A percentile compares a stretch with the other conserved stretches of the same genome.
Conservation (phyloP, 306 rosid genomes). For the Cicer bijugum region DNA sequence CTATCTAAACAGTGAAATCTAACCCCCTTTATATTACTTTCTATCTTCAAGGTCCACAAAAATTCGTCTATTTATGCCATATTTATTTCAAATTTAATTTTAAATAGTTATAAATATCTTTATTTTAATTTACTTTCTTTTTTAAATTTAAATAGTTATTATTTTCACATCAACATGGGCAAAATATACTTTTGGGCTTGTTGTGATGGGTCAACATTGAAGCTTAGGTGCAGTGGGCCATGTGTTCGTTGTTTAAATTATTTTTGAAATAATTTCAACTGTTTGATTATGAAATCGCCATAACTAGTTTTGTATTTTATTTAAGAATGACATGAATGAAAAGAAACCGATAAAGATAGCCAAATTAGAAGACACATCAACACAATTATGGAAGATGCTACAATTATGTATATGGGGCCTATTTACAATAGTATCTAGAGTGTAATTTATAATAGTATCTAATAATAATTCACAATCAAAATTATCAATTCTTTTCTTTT, state of each 20-base stretch:
- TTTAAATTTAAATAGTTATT: neutral
- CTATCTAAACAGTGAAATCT: neutral
- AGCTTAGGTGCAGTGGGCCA: conserved; percentile 41
- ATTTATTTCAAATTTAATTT: neutral
- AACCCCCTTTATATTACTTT: no score
- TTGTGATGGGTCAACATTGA: conserved; percentile 49
- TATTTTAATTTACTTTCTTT: neutral
- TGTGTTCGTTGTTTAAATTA: conserved; percentile 39
- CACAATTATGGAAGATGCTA: conserved; percentile 41
- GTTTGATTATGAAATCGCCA: conserved; percentile 46
- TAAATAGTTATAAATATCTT: neutral
- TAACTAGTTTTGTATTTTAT: conserved; percentile 48
- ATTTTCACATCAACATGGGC: conserved; percentile 2
- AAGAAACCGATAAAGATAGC: conserved; percentile 41
- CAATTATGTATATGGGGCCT: conserved; percentile 37
- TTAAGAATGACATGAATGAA: conserved; percentile 44
- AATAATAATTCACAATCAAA: conserved; percentile 5
- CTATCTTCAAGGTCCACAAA: no score
- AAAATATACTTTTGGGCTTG: conserved; percentile 32
- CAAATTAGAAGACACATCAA: conserved; percentile 41
- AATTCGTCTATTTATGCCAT: neutral
- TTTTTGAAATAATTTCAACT: conserved; percentile 44
- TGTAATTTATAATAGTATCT: neutral
- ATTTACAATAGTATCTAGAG: conserved; percentile 35
- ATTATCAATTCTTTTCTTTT: conserved; percentile 12